phyloP scores from a whole-genome alignment of 371 early-diverging fungal species.

The Cokeromyces recurvatus region DNA sequence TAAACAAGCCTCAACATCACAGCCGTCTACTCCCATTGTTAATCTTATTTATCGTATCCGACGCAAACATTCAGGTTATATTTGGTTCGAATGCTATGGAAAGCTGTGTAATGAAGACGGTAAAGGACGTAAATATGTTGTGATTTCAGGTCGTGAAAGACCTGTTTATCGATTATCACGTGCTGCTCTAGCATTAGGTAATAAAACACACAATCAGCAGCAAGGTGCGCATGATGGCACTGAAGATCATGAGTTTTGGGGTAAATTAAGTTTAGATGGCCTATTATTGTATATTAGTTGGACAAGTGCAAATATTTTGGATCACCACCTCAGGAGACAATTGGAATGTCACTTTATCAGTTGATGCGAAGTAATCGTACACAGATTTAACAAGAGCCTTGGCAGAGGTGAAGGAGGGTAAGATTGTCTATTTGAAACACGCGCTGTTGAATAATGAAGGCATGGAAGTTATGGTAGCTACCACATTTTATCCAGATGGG shows the following conservation, averaged over 20 bases:
- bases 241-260: conserved; percentile 55
- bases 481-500: conserved; percentile 11
- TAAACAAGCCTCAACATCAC: conserved; percentile 34
- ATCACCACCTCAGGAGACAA: conserved; percentile 35
- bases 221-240: conserved; percentile 11
- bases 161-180: conserved; percentile 33
- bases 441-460: conserved; percentile 35
- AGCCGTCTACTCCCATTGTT: conserved; percentile 27
- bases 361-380: conserved; percentile 49
- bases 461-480: too few relatives aligned
- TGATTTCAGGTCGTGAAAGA: conserved; percentile 51
- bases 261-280: conserved; percentile 56
- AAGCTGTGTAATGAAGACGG: conserved; percentile 48
- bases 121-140: conserved; percentile 60
- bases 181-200: conserved; percentile 14
- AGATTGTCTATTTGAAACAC: conserved; percentile 28
- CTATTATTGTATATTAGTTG: conserved; percentile 50
- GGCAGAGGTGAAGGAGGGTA: conserved; percentile 43
- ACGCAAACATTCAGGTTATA: conserved; percentile 48
- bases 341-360: conserved; percentile 52
- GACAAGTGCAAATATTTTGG: conserved; percentile 36
- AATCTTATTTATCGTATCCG: conserved; percentile 55
- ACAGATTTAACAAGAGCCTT: conserved; percentile 43
- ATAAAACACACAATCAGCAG: conserved; percentile 2
- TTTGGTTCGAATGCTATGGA: conserved; percentile 61